phyloP scores from a whole-genome alignment of 345 rosid genomes.

The Eucalyptus marginata region DNA sequence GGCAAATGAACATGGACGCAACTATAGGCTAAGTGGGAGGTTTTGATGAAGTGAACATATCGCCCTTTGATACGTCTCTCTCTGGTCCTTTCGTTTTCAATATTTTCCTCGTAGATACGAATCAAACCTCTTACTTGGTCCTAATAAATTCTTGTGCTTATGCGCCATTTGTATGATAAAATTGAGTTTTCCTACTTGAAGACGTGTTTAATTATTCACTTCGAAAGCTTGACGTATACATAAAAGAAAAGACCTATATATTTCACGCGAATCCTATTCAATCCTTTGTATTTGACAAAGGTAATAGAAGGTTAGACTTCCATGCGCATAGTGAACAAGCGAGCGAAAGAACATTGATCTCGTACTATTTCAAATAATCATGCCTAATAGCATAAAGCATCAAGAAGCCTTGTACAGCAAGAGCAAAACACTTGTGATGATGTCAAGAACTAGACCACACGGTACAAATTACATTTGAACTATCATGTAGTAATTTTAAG shows the following conservation, averaged over 20 bases:
- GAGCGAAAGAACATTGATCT: background rate
- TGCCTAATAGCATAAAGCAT: background rate
- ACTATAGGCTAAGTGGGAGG: background rate
- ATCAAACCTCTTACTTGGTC: background rate
- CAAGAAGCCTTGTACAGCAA: background rate
- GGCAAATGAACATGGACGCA: background rate
- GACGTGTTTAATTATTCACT: background rate
- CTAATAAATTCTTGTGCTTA: background rate
- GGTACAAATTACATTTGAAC: background rate
- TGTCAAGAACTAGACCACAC: background rate
- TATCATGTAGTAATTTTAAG: background rate
- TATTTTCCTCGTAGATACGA: background rate
- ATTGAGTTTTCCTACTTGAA: background rate
- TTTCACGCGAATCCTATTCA: background rate
- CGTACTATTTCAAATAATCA: background rate
- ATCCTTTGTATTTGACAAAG: background rate
- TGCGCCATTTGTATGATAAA: background rate
- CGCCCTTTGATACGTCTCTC: background rate
- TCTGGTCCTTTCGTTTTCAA: background rate
- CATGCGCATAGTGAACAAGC: background rate
- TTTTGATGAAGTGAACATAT: background rate
- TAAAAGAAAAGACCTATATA: background rate
- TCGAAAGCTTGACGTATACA: background rate
- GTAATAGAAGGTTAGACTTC: background rate
- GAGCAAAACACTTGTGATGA: background rate